Evolutionary conservation across 768 basidiomycete species (phyloP).

Genomic region (Tylopilus subfusipes): DNA sequence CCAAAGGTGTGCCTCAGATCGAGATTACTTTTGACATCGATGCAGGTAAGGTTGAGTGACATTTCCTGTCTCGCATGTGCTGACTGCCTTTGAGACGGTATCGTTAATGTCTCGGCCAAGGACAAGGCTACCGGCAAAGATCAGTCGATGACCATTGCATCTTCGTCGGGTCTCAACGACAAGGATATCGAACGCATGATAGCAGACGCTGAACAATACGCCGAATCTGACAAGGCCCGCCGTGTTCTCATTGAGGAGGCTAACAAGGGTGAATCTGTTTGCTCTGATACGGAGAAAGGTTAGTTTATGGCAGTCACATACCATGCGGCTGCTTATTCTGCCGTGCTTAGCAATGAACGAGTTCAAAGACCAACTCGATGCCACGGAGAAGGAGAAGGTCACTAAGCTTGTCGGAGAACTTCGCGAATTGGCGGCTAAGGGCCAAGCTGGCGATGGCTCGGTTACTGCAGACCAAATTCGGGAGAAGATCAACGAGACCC

Average conservation of each 20-base stretch:
- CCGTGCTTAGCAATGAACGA: conserved; percentile 74
- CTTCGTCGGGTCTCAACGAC: conserved; percentile 93
- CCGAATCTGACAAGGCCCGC: conserved; percentile 89
- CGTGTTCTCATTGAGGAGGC: conserved; percentile 89
- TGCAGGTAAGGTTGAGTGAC: conserved; percentile 53
- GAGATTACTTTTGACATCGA: conserved; percentile 96
- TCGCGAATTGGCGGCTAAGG: conserved; percentile 85
- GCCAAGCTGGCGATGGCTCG: conserved; percentile 77
- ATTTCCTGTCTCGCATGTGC: background rate
- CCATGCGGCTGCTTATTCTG: background rate
- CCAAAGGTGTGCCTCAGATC: conserved; percentile 74
- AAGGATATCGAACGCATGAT: conserved; percentile 99
- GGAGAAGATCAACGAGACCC: conserved; percentile 90
- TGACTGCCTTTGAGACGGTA: conserved; percentile 59
- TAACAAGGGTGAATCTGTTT: conserved; percentile 95
- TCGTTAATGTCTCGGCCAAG: conserved; percentile 96
- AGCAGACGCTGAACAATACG: conserved; percentile 87
- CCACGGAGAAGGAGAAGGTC: conserved; percentile 91
- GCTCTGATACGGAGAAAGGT: conserved; percentile 95
- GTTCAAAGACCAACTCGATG: conserved; percentile 96
- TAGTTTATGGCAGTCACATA: conserved; percentile 16
- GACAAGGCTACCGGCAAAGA: conserved; percentile 89
- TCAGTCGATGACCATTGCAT: conserved; percentile 85
- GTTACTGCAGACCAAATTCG: conserved; percentile 85
- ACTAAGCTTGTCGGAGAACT: conserved; percentile 82